phyloP scores from a whole-genome alignment of 768 basidiomycete species.

The Lactarius evosmus region DNA sequence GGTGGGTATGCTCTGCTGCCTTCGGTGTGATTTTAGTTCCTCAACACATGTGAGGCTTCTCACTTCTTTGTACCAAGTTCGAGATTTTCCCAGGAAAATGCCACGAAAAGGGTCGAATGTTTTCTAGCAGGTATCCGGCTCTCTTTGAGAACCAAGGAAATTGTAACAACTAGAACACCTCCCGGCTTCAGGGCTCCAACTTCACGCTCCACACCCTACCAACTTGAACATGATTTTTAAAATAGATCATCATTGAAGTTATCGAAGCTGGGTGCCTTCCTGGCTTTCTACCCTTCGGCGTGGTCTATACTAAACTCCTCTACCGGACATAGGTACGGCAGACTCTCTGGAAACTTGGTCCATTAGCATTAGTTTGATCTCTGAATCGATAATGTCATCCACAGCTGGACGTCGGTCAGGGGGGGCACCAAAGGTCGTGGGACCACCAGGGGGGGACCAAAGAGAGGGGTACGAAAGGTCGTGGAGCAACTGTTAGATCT shows the following conservation, averaged over 20 bases:
- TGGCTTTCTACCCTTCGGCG: not conserved
- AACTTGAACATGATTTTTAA: not conserved
- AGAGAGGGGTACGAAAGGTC: no score
- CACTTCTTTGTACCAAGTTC: not conserved
- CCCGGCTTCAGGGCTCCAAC: not conserved
- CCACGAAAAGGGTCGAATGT: not conserved
- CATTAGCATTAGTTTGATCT: constrained; percentile 9
- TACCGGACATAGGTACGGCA: not conserved
- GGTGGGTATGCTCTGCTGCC: no score
- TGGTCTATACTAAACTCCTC: not conserved
- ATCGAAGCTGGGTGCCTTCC: not conserved
- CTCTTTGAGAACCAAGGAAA: not conserved
- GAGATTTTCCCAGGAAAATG: not conserved
- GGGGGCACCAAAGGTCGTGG: no score
- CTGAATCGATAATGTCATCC: not conserved
- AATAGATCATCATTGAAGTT: not conserved
- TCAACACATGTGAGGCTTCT: not conserved
- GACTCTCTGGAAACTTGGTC: not conserved
- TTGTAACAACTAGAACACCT: not conserved
- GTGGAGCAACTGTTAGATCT: no score
- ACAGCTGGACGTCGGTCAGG: no score
- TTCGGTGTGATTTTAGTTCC: not conserved
- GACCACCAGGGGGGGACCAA: no score
- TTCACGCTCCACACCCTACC: not conserved
- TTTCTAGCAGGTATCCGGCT: not conserved